A percentile compares a stretch with the other conserved stretches of the same genome.
Conservation (phyloP, 1,284 basidiomycete genomes). For the Erythrobasidium hasegawianum region DNA sequence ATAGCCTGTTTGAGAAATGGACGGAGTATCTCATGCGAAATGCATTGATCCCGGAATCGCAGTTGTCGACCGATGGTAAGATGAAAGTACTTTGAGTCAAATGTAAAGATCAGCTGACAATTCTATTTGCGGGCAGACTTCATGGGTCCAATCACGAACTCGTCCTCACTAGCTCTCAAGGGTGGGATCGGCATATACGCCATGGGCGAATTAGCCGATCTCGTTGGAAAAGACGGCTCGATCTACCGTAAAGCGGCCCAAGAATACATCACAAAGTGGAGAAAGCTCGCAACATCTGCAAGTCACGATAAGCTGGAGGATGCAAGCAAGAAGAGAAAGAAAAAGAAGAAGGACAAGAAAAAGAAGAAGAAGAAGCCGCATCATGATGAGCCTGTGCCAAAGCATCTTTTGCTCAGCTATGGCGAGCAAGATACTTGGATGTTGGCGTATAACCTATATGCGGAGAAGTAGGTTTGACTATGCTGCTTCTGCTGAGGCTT, state of each 20-base stretch:
- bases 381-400: too few relatives aligned
- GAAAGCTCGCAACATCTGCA: not conserved
- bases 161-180: conserved; percentile 37
- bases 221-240: conserved; percentile 54
- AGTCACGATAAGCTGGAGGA: too few relatives aligned
- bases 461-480: not conserved
- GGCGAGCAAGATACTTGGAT: conserved; percentile 4
- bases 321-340: too few relatives aligned
- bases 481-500: too few relatives aligned
- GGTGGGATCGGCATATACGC: conserved; percentile 52
- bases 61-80: conserved; percentile 4
- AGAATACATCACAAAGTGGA: conserved; percentile 1
- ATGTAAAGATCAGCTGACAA: too few relatives aligned
- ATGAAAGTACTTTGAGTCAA: conserved; percentile 8
- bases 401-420: conserved; percentile 9
- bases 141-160: conserved; percentile 10
- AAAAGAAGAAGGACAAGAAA: too few relatives aligned
- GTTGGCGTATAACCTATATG: conserved; percentile 15
- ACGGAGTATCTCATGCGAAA: conserved; percentile 40
- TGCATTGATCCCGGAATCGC: conserved; percentile 38
- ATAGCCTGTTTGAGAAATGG: conserved; percentile 39
- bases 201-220: conserved; percentile 59
- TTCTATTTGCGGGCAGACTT: too few relatives aligned
- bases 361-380: too few relatives aligned
- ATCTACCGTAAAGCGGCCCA: conserved; percentile 5